A percentile compares a stretch with the other conserved stretches of the same genome.
Evolutionary conservation across 2,329 filamentous ascomycete genomes (phyloP).

Genomic region (Madurella fahalii): DNA sequence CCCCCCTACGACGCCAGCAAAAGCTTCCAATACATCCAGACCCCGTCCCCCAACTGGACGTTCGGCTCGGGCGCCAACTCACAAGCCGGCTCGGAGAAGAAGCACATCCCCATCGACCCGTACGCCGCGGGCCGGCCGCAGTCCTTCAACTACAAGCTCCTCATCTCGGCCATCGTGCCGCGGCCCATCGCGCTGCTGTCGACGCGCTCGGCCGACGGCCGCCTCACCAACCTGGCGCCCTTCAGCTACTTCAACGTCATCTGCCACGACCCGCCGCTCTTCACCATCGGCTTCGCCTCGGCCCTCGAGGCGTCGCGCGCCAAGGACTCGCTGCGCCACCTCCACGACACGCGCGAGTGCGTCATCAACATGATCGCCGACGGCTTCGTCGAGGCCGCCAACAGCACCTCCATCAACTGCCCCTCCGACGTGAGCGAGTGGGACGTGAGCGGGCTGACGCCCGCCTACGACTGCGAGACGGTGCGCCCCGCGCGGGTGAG

Average conservation of each 20-base stretch:
- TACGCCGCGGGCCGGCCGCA: constrained; percentile 65
- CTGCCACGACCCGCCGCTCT: constrained; percentile 81
- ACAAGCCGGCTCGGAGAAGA: constrained; percentile 23
- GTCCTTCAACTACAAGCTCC: constrained; percentile 81
- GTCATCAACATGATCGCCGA: constrained; percentile 85
- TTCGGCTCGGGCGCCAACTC: constrained; percentile 62
- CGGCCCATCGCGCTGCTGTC: constrained; percentile 70
- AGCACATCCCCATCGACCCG: constrained; percentile 76
- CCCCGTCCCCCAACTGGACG: constrained; percentile 61
- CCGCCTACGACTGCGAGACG: constrained; percentile 56
- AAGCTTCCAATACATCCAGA: constrained; percentile 56
- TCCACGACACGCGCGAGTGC: constrained; percentile 69
- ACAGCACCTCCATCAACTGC: constrained; percentile 72
- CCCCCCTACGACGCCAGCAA: constrained; percentile 52
- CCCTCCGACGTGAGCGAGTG: constrained; percentile 77
- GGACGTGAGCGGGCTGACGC: constrained; percentile 71
- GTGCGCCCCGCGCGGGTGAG: constrained; percentile 70
- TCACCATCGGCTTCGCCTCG: constrained; percentile 56
- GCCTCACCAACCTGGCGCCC: constrained; percentile 71
- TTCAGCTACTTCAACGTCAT: constrained; percentile 85
- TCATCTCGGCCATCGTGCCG: constrained; percentile 79
- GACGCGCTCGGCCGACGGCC: constrained; percentile 56
- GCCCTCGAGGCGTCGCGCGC: constrained; percentile 44
- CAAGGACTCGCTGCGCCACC: constrained; percentile 77
- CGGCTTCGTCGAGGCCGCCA: constrained; percentile 81